These are phyloP conservation scores for Pichia pseudocactophila DNA, from an alignment of 805 yeast species.

Conservation along the genomic window DNA sequence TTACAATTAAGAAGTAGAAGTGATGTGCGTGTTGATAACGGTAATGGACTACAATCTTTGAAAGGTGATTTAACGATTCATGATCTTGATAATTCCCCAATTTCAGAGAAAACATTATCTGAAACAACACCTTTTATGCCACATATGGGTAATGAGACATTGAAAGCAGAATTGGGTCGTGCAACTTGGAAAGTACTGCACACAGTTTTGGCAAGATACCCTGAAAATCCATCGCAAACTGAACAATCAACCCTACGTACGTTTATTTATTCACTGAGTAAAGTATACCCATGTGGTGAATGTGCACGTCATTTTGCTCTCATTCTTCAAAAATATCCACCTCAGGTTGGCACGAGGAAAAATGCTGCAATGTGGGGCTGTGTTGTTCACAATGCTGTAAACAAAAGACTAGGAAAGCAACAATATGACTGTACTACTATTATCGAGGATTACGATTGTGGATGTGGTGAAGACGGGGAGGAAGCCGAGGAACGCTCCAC, in stretches of 20 bases:
- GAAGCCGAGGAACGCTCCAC: slow-evolving; percentile 12
- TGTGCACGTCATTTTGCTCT: slow-evolving; percentile 87
- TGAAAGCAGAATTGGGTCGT: slow-evolving; percentile 71
- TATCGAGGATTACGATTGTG: slow-evolving; percentile 90
- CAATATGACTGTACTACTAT: slow-evolving; percentile 79
- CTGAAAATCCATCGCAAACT: slow-evolving; percentile 61
- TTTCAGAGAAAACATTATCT: neutral
- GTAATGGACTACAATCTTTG: neutral
- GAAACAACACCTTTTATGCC: slow-evolving; percentile 61
- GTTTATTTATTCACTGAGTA: slow-evolving; percentile 70
- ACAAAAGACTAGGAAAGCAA: slow-evolving; percentile 57
- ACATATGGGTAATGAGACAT: slow-evolving; percentile 71
- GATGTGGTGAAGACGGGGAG: slow-evolving; percentile 71
- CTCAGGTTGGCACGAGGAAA: slow-evolving; percentile 67
- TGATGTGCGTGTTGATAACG: neutral
- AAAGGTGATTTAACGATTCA: neutral
- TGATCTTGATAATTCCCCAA: neutral
- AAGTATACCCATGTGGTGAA: slow-evolving; percentile 95
- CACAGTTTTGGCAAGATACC: slow-evolving; percentile 86
- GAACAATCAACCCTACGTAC: slow-evolving; percentile 55
- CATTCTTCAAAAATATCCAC: slow-evolving; percentile 66
- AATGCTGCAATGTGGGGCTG: slow-evolving; percentile 96
- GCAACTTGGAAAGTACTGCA: slow-evolving; percentile 91
- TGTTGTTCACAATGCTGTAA: slow-evolving; percentile 80
- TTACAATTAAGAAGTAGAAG: neutral